Percentiles rank a stretch among this genome's conserved stretches.
Evolutionary conservation across 2,329 filamentous ascomycete species (phyloP).

Genomic region (Neofusicoccum kwambonambiense): DNA sequence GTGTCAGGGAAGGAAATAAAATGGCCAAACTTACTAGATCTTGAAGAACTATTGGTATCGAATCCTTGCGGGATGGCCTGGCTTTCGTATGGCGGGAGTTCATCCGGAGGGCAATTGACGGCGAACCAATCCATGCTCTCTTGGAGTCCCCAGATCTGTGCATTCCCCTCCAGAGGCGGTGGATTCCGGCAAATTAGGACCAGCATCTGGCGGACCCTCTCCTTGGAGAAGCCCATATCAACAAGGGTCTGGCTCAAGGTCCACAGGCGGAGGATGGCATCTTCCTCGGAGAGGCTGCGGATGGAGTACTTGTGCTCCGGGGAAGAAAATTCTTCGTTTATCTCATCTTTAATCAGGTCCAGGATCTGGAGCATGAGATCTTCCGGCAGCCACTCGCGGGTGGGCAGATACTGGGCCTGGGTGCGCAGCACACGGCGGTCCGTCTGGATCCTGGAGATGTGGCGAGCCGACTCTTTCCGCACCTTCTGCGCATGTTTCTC

Average conservation of each 20-base stretch:
- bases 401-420: conserved; percentile 72
- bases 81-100: conserved; percentile 69
- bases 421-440: conserved; percentile 78
- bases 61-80: not conserved
- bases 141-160: conserved; percentile 75
- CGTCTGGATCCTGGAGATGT: conserved; percentile 75
- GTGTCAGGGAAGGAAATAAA: not conserved
- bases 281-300: conserved; percentile 65
- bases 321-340: conserved; percentile 36
- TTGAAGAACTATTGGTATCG: conserved; percentile 23
- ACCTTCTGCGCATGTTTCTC: conserved; percentile 80
- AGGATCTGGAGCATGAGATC: conserved; percentile 78
- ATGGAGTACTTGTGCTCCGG: conserved; percentile 30
- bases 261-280: conserved; percentile 79
- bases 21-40: conserved; percentile 26
- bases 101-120: conserved; percentile 66
- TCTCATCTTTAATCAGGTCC: conserved; percentile 67
- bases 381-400: conserved; percentile 74
- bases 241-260: conserved; percentile 72
- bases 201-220: conserved; percentile 63
- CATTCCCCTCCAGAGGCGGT: conserved; percentile 52
- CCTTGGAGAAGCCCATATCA: conserved; percentile 65
- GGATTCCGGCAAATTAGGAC: conserved; percentile 66
- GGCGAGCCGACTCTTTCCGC: conserved; percentile 74
- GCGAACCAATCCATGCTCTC: conserved; percentile 89